Base-by-base conservation (phyloP, 345 rosid genomes). In the Eucalyptus cloeziana region DNA sequence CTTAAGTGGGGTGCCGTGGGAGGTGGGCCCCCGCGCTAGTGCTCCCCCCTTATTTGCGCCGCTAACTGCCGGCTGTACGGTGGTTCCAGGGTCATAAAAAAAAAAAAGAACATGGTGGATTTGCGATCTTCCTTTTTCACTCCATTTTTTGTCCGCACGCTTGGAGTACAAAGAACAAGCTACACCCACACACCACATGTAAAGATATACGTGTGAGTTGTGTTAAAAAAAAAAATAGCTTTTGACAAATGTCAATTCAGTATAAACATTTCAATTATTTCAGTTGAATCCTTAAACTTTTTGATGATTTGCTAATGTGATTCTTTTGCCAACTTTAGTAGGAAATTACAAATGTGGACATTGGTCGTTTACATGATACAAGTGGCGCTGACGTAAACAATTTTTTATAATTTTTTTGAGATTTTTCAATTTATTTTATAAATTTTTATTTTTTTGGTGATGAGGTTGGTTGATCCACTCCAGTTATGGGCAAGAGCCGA, bases 361-460 rank as follows among this genome's bases (percentile, higher is more conserved):
- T 13, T 13, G 16, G 33, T 30, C 0, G 2, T 62, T 13, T 62
- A 12, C 8, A 27, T 62, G 8, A 27, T 13, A 62, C 4, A 6
- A 1, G 1, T 13, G 1, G 8, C 1, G 4, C 7, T 12, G 3
- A 62, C 2, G 0, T 27, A 30, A 62, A 62, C 8, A 24, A 24
- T 3, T 27, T 27, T 27, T 30, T 12, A 27, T 11, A 27, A 62
- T 2, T 1, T 52, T 52, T 27, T 27, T 5, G 7, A 62, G 27
- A 27, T 3, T 11, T 60, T 6, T 27, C 16, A 62, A 27, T 62
- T 62, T 27, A 2, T 24, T 56, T 52, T 10, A 58, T 25, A 58
- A 25, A 2, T 27, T 27, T 22, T 24, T 9, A 1, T 54, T 8
- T 3, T 3, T 56, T 56, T 8, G 30, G 27, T 56, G 13, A 56